Evolutionary conservation across 192 early-diverging fungal genomes (phyloP).

Genomic region (Gonapodya prolifera): DNA sequence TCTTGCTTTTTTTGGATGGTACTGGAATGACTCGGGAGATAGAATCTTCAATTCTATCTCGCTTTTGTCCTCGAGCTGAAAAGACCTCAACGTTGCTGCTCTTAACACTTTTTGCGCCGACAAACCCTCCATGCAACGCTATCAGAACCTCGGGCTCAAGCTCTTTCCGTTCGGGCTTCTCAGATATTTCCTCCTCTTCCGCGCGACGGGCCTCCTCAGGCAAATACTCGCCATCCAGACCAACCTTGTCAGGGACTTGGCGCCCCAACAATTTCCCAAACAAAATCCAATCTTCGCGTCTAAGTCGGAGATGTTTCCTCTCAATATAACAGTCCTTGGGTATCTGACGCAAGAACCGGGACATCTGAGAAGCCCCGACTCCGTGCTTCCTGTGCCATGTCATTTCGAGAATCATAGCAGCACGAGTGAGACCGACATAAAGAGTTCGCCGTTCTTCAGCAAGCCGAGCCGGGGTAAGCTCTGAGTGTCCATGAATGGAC

Average conservation of each 20-base stretch:
- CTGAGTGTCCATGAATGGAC: neutral
- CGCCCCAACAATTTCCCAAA: neutral
- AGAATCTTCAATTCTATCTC: no score
- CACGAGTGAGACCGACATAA: neutral
- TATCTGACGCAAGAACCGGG: neutral
- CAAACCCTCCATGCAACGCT: neutral
- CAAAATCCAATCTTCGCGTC: neutral
- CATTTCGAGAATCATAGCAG: neutral
- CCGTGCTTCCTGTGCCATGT: neutral
- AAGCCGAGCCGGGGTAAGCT: neutral
- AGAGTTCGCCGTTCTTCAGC: conserved; percentile 3
- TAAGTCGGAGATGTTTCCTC: neutral
- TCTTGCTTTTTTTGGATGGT: neutral
- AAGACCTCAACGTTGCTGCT: no score
- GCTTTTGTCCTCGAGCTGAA: neutral
- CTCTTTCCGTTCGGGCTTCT: neutral
- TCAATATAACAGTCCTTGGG: neutral
- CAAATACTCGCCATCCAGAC: neutral
- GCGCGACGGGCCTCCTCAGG: neutral
- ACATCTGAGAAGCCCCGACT: neutral
- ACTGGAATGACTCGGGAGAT: no score
- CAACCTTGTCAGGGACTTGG: neutral
- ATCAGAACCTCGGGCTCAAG: neutral
- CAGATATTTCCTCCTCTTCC: neutral
- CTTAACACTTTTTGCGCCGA: neutral